Conservation (phyloP, 2,329 filamentous ascomycete species). For the Neofusicoccum laricinum region DNA sequence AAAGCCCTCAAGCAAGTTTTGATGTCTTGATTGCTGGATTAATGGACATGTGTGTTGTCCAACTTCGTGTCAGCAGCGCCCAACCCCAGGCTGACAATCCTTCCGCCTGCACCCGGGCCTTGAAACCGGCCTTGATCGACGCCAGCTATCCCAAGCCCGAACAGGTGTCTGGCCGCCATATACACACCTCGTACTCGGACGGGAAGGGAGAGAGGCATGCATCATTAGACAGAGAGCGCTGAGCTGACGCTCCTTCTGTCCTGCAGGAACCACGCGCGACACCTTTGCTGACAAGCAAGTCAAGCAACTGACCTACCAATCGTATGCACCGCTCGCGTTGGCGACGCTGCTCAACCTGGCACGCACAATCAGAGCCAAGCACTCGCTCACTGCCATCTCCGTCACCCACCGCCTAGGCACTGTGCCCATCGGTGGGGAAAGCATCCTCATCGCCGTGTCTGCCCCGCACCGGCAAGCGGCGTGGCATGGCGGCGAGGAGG, state of each 20-base stretch:
- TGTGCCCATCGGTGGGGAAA: constrained; percentile 89
- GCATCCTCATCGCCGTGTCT: constrained; percentile 84
- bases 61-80: background rate
- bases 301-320: constrained; percentile 69
- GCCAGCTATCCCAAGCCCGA: background rate
- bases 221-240: background rate
- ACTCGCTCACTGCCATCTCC: constrained; percentile 69
- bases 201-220: background rate
- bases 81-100: background rate
- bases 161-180: background rate
- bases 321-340: constrained; percentile 70
- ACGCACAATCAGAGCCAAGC: constrained; percentile 53
- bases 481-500: constrained; percentile 86
- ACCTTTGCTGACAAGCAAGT: constrained; percentile 70
- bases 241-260: background rate
- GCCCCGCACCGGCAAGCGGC: constrained; percentile 78
- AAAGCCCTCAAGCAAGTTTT: background rate
- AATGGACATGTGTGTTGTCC: background rate
- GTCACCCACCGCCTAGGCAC: constrained; percentile 82
- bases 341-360: constrained; percentile 66
- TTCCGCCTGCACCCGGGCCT: background rate
- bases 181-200: too few species aligned
- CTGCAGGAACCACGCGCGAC: constrained; percentile 70
- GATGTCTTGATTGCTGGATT: background rate
- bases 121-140: background rate